Evolutionary conservation across 2,329 filamentous ascomycete genomes (phyloP).

Genomic region (Epichloe gansuensis): DNA sequence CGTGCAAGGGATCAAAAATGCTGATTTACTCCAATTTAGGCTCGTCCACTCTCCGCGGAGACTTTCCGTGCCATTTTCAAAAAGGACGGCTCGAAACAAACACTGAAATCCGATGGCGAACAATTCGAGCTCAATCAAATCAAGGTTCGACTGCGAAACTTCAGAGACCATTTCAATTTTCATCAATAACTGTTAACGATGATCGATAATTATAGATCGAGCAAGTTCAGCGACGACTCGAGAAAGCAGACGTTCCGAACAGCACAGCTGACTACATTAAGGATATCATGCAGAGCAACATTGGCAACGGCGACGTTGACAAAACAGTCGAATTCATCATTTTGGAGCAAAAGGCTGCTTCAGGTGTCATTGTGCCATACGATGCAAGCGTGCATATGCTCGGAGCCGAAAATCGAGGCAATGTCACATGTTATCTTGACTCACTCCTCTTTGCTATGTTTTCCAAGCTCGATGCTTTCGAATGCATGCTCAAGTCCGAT

Average conservation of each 20-base stretch:
- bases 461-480: slow-evolving; percentile 75
- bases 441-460: slow-evolving; percentile 93
- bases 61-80: slow-evolving; percentile 53
- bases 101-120: slow-evolving; percentile 23
- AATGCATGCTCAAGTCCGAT: slow-evolving; percentile 75
- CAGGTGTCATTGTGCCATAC: slow-evolving; percentile 66
- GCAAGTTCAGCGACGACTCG: slow-evolving; percentile 25
- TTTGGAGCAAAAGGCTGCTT: slow-evolving; percentile 67
- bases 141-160: slow-evolving; percentile 14
- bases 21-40: slow-evolving; percentile 19
- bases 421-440: slow-evolving; percentile 91
- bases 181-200: neutral
- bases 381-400: slow-evolving; percentile 58
- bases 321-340: slow-evolving; percentile 65
- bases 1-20: neutral
- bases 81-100: slow-evolving; percentile 42
- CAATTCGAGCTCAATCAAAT: slow-evolving; percentile 18
- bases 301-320: slow-evolving; percentile 56
- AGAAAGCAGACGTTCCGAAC: slow-evolving; percentile 31
- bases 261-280: slow-evolving; percentile 44
- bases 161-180: neutral
- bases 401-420: slow-evolving; percentile 74
- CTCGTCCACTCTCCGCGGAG: slow-evolving; percentile 41
- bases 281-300: slow-evolving; percentile 45
- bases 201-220: slow-evolving; percentile 24